These are phyloP conservation scores for Fusarium multiceps DNA, from an alignment of 2,329 filamentous ascomycete species.

Conservation along the genomic window DNA sequence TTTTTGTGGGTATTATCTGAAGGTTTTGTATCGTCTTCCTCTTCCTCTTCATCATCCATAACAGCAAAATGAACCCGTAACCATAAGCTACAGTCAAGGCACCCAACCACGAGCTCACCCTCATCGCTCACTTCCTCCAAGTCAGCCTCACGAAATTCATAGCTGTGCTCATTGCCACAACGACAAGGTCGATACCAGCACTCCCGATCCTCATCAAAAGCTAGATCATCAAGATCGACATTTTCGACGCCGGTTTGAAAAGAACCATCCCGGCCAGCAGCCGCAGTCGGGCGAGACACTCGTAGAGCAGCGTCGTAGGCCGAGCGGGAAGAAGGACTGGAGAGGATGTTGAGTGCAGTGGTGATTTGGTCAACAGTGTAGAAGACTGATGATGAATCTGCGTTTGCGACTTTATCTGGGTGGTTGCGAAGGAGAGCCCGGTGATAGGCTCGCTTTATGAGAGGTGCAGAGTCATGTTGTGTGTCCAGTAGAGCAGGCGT, in stretches of 20 bases:
- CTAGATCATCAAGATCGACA: constrained; percentile 73
- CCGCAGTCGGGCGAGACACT: constrained; percentile 44
- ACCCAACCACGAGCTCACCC: constrained; percentile 72
- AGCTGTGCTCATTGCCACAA: constrained; percentile 72
- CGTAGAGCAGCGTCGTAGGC: constrained; percentile 66
- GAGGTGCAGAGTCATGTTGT: constrained; percentile 56
- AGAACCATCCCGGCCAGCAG: constrained; percentile 34
- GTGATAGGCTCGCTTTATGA: constrained; percentile 72
- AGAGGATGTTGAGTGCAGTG: constrained; percentile 67
- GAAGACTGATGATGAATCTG: constrained; percentile 52
- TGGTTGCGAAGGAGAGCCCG: constrained; percentile 73
- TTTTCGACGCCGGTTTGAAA: constrained; percentile 71
- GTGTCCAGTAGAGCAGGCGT: constrained; percentile 60
- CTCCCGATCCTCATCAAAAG: constrained; percentile 59
- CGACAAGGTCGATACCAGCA: constrained; percentile 70
- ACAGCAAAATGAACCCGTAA: constrained; percentile 72
- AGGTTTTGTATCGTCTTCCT: constrained; percentile 27
- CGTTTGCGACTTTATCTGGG: constrained; percentile 65
- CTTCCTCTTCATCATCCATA: constrained; percentile 52
- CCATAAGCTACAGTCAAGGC: constrained; percentile 75
- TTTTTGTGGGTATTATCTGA: constrained; percentile 28
- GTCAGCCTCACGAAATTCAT: constrained; percentile 67
- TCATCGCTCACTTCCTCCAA: constrained; percentile 68
- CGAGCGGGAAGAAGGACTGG: constrained; percentile 59
- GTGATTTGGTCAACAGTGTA: constrained; percentile 74